Base-by-base conservation (phyloP, 129 eudicot species). In the Chrysanthemum makinoi region DNA sequence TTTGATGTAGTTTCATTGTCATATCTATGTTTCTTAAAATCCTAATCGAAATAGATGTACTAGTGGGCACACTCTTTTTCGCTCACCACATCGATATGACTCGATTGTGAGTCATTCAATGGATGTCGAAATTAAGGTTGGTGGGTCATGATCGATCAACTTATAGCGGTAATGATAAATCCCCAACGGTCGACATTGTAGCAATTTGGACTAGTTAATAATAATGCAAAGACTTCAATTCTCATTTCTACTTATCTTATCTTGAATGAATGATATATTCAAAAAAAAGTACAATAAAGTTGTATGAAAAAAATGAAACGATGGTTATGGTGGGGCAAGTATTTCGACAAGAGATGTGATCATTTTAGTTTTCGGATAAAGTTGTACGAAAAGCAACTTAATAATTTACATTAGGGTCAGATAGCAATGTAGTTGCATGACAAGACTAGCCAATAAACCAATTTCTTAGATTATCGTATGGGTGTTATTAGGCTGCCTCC, bases 61-160 rank as follows among this genome's bases (percentile, higher is more conserved):
- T 19, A 39, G 44, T 49, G 39, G 33, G 19, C 24, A 20, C 11
- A 22, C 9, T 67, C 59, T 22, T 57, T 50, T 67, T 67, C 47
- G 6, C 16, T 48, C 33, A 67, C 59, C 5, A 47, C 17, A 2
- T 16, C 59, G 60, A 13, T 19, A 58, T 48, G 72, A 68, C 20
- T 50, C 61, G 16, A 6, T 39, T 39, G 46, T 18, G 43, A 67
- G 46, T 15, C 49, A 30, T 24, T 22, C 24, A 15, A 26, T 51
- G 62, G 58, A 51, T 24, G 19, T 53, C 16, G 63, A 28, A 39
- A 39, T 39, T 0, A 39, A 50, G 61, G 70, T 72, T 64, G 66
- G 7, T 60, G 24, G 19, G 63, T 54, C 57, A 46, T 26, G 61
- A 54, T 62, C 33, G 61, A 54, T 62, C 70, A 73, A 30, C 53